Evolutionary conservation across 345 rosid species (phyloP).

Genomic region (Eucalyptus brandiana): DNA sequence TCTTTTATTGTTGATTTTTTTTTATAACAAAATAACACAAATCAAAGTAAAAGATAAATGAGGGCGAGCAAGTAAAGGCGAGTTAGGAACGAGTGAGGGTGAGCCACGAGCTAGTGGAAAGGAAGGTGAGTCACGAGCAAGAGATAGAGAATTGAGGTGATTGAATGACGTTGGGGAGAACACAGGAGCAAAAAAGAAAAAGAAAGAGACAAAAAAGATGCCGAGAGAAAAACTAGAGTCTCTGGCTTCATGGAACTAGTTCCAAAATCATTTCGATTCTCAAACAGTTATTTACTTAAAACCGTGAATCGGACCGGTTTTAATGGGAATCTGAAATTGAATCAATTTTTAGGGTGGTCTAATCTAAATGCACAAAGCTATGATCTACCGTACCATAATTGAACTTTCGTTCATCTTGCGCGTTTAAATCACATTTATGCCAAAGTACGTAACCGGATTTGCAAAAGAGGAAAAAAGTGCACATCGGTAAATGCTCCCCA

Average conservation of each 20-base stretch:
- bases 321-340: fast-evolving
- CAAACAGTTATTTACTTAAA: no score
- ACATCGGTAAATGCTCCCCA: background rate
- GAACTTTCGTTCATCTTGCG: fast-evolving
- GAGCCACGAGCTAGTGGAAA: background rate
- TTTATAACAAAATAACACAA: no score
- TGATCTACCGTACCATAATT: fast-evolving
- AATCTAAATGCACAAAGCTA: fast-evolving
- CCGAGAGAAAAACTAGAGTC: background rate
- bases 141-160: no score
- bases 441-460: background rate
- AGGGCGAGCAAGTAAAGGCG: background rate
- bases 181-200: fast-evolving
- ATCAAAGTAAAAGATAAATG: no score
- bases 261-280: no score
- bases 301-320: fast-evolving
- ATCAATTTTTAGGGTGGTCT: fast-evolving
- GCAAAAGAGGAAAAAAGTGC: background rate
- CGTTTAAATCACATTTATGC: background rate
- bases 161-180: fast-evolving
- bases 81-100: fast-evolving
- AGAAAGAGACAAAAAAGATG: background rate
- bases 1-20: no score
- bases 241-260: fast-evolving
- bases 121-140: background rate